These are phyloP conservation scores for Lachnellula suecica DNA, from an alignment of 2,329 filamentous ascomycete species.

Conservation along the genomic window DNA sequence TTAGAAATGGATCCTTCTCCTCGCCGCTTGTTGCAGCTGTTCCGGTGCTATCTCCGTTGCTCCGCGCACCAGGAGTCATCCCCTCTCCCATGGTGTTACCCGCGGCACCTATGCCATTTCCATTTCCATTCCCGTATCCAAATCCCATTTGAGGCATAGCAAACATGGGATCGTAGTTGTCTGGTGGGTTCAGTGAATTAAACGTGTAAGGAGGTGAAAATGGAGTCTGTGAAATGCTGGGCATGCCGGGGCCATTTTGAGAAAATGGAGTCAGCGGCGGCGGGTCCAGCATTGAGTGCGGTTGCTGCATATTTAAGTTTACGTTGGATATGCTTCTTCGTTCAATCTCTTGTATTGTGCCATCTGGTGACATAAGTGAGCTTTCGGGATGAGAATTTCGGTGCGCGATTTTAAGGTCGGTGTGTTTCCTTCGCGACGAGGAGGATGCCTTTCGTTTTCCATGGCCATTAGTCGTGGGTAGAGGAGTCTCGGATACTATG, in stretches of 20 bases:
- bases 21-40: conserved; percentile 50
- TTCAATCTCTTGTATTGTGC: conserved; percentile 15
- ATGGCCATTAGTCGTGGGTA: conserved; percentile 11
- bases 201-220: conserved; percentile 35
- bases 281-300: conserved; percentile 17
- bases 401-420: conserved; percentile 31
- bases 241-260: conserved; percentile 9
- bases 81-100: conserved; percentile 32
- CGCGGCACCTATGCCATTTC: conserved; percentile 43
- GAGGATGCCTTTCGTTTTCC: conserved; percentile 20
- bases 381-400: conserved; percentile 32
- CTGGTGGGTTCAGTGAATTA: conserved; percentile 18
- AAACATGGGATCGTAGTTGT: conserved; percentile 60
- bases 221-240: conserved; percentile 24
- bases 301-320: conserved; percentile 3
- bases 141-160: conserved; percentile 52
- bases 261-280: conserved; percentile 13
- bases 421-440: conserved; percentile 29
- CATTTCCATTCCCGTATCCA: conserved; percentile 52
- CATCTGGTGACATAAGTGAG: conserved; percentile 29
- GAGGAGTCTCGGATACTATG: conserved; percentile 24
- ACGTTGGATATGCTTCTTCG: neutral
- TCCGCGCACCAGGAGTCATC: conserved; percentile 44
- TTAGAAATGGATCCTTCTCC: conserved; percentile 81
- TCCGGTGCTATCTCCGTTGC: conserved; percentile 49